A percentile compares a stretch with the other conserved stretches of the same genome.
Evolutionary conservation across 2,329 filamentous ascomycete genomes (phyloP).

Genomic region (Cladosporium austrohemisphaericum): DNA sequence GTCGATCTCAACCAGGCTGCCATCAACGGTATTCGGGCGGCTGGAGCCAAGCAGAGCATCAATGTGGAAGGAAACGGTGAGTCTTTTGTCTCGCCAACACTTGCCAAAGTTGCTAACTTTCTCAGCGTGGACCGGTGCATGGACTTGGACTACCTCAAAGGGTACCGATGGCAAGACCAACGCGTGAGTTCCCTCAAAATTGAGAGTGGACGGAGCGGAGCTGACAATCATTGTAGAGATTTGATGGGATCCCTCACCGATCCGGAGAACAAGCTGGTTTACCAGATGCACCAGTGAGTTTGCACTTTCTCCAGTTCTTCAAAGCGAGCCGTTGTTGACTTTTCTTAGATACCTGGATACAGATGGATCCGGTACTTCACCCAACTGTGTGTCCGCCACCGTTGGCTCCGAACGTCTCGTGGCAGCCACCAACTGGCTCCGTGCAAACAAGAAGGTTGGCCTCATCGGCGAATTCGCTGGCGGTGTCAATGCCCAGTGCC

Average conservation of each 20-base stretch:
- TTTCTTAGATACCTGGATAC: constrained; percentile 42
- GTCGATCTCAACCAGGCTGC: constrained; percentile 46
- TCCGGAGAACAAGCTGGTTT: constrained; percentile 52
- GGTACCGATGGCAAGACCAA: constrained; percentile 42
- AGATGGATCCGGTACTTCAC: constrained; percentile 52
- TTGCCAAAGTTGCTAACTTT: background rate
- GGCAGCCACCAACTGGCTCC: constrained; percentile 53
- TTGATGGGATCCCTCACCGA: constrained; percentile 49
- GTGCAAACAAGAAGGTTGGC: constrained; percentile 50
- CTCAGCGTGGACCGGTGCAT: constrained; percentile 42
- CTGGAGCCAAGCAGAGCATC: constrained; percentile 53
- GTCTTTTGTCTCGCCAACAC: background rate
- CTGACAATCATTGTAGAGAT: constrained; percentile 19
- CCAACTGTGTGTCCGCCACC: constrained; percentile 50
- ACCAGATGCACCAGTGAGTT: constrained; percentile 63
- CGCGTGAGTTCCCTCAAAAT: too few relatives aligned
- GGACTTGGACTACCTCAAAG: constrained; percentile 48
- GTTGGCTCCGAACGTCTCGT: constrained; percentile 51
- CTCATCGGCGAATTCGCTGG: constrained; percentile 55
- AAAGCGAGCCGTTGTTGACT: background rate
- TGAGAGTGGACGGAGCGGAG: too few relatives aligned
- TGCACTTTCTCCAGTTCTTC: too few relatives aligned
- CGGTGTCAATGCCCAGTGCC: constrained; percentile 49
- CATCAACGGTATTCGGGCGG: constrained; percentile 44
- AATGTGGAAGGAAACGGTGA: constrained; percentile 54